Evolutionary conservation across 345 rosid genomes (phyloP).

Genomic region (Gossypium australe): DNA sequence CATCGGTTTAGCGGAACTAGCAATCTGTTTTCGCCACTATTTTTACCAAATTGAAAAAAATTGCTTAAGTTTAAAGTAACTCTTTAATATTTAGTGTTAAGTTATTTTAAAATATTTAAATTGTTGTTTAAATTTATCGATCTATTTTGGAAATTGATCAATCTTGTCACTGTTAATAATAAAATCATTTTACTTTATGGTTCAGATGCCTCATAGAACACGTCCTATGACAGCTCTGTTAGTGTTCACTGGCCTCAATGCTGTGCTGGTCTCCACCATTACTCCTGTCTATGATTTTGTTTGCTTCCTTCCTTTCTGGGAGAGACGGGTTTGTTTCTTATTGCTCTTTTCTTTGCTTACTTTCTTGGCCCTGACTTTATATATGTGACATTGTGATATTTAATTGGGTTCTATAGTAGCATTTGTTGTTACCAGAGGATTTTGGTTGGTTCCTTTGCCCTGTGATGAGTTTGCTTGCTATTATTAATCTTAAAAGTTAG

Average conservation of each 20-base stretch:
- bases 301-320: conserved; percentile 73
- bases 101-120: too few relatives aligned
- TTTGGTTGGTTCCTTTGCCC: not conserved
- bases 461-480: not conserved
- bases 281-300: conserved; percentile 64
- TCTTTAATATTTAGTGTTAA: too few relatives aligned
- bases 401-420: not conserved
- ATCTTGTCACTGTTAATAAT: not conserved
- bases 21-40: too few relatives aligned
- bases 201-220: conserved; percentile 52
- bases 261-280: conserved; percentile 46
- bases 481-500: not conserved
- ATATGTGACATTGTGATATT: not conserved
- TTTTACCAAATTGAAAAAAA: too few relatives aligned
- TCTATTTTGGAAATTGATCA: not conserved
- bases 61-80: too few relatives aligned
- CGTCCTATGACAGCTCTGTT: conserved; percentile 53
- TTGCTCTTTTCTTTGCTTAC: not conserved
- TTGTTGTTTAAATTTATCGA: too few relatives aligned
- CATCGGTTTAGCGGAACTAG: too few relatives aligned
- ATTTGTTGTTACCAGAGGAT: not conserved
- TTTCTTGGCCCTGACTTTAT: not conserved
- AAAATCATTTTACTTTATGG: not conserved
- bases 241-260: conserved; percentile 52
- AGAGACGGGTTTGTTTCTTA: conserved; percentile 52